Percentiles rank a stretch among this genome's conserved stretches.
Evolutionary conservation across 441 rosid genomes (phyloP).

Genomic region (Corymbia citriodora): DNA sequence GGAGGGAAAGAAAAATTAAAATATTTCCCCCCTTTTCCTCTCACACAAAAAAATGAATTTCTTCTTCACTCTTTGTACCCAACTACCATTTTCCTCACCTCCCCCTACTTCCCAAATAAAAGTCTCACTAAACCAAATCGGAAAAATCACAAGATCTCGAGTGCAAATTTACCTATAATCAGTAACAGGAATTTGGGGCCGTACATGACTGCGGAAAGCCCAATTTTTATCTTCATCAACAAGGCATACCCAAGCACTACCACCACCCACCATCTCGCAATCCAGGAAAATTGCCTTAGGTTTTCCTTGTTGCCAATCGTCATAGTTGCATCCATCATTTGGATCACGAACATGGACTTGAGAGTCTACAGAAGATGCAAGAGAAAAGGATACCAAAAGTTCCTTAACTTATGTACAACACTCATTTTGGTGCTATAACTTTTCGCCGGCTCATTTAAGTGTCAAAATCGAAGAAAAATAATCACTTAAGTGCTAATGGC

Average conservation of each 20-base stretch:
- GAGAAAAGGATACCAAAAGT: too few species aligned
- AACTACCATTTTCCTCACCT: neutral
- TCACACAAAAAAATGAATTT: neutral
- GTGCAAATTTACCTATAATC: conserved; percentile 41
- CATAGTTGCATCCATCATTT: conserved; percentile 3
- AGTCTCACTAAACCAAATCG: neutral
- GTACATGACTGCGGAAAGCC: conserved; percentile 44
- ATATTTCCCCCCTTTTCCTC: neutral
- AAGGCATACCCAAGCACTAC: too few species aligned
- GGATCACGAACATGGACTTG: conserved; percentile 5
- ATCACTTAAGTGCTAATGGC: too few species aligned
- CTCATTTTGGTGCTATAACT: too few species aligned
- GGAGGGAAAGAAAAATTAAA: neutral
- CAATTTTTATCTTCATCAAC: conserved; percentile 65
- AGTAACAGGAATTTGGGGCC: conserved; percentile 47
- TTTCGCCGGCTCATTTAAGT: too few species aligned
- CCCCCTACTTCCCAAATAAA: neutral
- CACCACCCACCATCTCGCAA: too few species aligned
- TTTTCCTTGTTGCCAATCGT: neutral
- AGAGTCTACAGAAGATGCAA: conserved; percentile 3
- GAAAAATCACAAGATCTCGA: neutral
- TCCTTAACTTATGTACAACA: too few species aligned
- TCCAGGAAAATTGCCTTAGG: conserved; percentile 51
- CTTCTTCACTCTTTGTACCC: neutral
- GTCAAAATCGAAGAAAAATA: too few species aligned